A percentile compares a stretch with the other conserved stretches of the same genome.
Conservation (phyloP, 768 basidiomycete genomes). For the Neoboletus magnificus region DNA sequence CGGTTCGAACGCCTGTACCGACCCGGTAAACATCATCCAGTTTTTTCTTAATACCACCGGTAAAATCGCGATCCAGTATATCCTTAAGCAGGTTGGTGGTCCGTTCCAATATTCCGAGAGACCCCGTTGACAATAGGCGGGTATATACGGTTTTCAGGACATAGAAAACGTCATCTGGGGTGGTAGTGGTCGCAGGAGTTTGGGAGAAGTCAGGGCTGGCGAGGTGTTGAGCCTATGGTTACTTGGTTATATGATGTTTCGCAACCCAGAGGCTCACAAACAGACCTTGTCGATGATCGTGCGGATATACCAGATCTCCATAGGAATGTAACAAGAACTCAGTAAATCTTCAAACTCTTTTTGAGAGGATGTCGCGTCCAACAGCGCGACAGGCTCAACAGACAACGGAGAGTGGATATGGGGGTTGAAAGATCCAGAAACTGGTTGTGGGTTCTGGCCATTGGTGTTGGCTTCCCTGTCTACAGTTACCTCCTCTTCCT, state of each 20-base stretch:
- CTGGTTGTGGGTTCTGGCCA: background rate
- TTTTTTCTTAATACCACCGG: conserved; percentile 75
- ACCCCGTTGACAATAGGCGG: conserved; percentile 77
- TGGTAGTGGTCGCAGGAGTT: conserved; percentile 63
- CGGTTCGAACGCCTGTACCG: conserved; percentile 51
- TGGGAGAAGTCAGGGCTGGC: conserved; percentile 71
- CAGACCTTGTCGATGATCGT: conserved; percentile 83
- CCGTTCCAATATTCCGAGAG: conserved; percentile 51
- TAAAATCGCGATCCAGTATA: conserved; percentile 80
- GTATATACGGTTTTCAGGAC: conserved; percentile 82
- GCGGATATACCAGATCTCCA: conserved; percentile 91
- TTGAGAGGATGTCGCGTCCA: conserved; percentile 54
- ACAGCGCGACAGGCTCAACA: conserved; percentile 17
- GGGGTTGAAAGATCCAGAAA: background rate
- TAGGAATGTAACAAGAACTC: conserved; percentile 73
- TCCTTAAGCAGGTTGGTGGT: conserved; percentile 64
- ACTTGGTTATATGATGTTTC: background rate
- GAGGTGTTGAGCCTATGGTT: conserved; percentile 76
- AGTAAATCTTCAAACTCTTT: conserved; percentile 64
- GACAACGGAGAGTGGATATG: background rate
- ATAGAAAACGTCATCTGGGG: conserved; percentile 95
- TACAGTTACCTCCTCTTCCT: conserved; percentile 17
- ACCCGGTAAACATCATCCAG: conserved; percentile 85
- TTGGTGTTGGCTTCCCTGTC: conserved; percentile 4
- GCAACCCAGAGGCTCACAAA: background rate